phyloP scores from a whole-genome alignment of 768 basidiomycete species.

The Agaricus subrufescens region DNA sequence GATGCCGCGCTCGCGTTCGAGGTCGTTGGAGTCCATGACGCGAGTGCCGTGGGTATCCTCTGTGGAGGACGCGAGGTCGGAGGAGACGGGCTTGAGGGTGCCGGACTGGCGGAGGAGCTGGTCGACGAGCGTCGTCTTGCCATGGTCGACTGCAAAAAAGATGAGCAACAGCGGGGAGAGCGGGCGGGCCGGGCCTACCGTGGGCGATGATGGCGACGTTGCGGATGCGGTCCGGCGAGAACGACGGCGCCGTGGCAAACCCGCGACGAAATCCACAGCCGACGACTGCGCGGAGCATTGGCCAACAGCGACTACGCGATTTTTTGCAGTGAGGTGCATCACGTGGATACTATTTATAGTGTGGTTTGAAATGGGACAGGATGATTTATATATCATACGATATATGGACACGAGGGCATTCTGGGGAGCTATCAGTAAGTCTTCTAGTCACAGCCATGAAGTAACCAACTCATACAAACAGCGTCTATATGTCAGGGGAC shows the following conservation, averaged over 20 bases:
- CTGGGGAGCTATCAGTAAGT: no score
- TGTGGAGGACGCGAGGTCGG: conserved; percentile 18
- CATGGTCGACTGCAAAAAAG: conserved; percentile 39
- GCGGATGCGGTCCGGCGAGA: conserved; percentile 31
- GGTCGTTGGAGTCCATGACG: conserved; percentile 49
- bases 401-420: no score
- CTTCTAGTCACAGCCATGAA: no score
- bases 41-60: conserved; percentile 36
- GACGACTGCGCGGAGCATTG: background rate
- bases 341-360: no score
- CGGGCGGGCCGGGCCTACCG: conserved; percentile 25
- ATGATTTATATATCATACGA: no score
- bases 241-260: background rate
- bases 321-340: no score
- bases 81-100: conserved; percentile 28
- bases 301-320: no score
- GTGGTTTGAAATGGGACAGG: no score
- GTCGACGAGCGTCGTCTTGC: conserved; percentile 50
- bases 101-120: conserved; percentile 47
- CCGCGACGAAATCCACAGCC: conserved; percentile 5
- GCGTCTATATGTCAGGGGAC: no score
- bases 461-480: no score
- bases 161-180: background rate
- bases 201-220: conserved; percentile 49
- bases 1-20: conserved; percentile 56